Conservation (phyloP, 2,329 filamentous ascomycete genomes). For the Anthostomella pinea region DNA sequence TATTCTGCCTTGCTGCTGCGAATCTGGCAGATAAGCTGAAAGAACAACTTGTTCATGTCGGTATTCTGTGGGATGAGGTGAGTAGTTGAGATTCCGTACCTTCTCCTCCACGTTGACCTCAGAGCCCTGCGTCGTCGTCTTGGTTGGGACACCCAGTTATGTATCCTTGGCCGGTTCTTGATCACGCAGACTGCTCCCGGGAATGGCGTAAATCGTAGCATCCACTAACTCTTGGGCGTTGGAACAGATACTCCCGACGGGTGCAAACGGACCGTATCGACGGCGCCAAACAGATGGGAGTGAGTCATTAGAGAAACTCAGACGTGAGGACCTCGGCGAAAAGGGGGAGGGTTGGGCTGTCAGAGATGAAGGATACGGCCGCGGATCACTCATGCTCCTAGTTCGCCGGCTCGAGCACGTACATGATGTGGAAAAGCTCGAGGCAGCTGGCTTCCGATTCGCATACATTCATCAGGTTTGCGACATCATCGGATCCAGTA, state of each 20-base stretch:
- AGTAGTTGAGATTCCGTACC: no score
- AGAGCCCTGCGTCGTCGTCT: no score
- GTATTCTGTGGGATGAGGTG: constrained; percentile 74
- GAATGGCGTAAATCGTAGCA: no score
- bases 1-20: constrained; percentile 77
- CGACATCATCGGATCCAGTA: constrained; percentile 64
- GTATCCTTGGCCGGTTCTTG: no score
- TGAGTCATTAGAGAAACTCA: constrained; percentile 10
- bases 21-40: constrained; percentile 68
- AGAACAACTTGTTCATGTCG: constrained; percentile 60
- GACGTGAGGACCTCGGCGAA: constrained; percentile 36
- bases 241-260: constrained; percentile 69
- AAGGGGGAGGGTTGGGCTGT: constrained; percentile 33
- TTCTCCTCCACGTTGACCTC: no score
- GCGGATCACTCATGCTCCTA: constrained; percentile 78
- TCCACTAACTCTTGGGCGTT: no score
- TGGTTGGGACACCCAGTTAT: no score
- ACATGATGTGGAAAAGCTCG: constrained; percentile 61
- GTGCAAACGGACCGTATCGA: constrained; percentile 31
- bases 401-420: constrained; percentile 60
- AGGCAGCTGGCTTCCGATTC: constrained; percentile 76
- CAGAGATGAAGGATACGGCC: constrained; percentile 48
- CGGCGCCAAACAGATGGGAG: constrained; percentile 14
- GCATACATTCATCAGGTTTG: constrained; percentile 66
- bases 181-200: no score